Conservation (phyloP, 108 stramenopile species). For the Phaeodactylum tricornutum region DNA sequence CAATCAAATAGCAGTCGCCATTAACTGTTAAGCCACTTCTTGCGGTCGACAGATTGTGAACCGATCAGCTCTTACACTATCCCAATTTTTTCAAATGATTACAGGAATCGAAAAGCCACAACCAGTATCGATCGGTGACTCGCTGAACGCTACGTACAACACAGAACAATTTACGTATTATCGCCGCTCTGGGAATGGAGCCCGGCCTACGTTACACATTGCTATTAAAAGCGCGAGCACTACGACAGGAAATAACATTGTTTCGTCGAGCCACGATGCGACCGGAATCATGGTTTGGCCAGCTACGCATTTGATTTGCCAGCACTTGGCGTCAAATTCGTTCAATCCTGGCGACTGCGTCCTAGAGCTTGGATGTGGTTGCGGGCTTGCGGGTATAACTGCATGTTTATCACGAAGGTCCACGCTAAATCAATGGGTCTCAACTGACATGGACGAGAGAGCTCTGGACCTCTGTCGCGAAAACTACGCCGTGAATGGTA, state of each 20-base stretch:
- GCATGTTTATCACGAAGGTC: too few species aligned
- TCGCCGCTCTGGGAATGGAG: too few species aligned
- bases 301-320: conserved; percentile 7
- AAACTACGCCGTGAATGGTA: conserved; percentile 4
- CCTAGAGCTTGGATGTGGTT: conserved; percentile 8
- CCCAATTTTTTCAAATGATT: too few species aligned
- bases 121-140: too few species aligned
- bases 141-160: too few species aligned
- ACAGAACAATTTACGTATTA: too few species aligned
- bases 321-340: neutral
- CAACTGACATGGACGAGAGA: conserved; percentile 4
- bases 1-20: too few species aligned
- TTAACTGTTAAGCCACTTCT: too few species aligned
- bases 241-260: conserved; percentile 1
- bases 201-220: neutral
- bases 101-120: too few species aligned
- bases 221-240: conserved; percentile 5
- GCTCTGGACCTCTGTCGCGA: conserved; percentile 6
- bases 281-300: conserved; percentile 15
- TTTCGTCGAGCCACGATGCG: neutral
- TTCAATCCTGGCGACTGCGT: neutral
- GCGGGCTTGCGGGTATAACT: conserved; percentile 4
- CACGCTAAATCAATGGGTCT: neutral
- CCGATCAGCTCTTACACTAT: too few species aligned
- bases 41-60: too few species aligned